Base-by-base conservation (phyloP, 1,284 basidiomycete genomes). In the Ustanciosporium gigantosporum region DNA sequence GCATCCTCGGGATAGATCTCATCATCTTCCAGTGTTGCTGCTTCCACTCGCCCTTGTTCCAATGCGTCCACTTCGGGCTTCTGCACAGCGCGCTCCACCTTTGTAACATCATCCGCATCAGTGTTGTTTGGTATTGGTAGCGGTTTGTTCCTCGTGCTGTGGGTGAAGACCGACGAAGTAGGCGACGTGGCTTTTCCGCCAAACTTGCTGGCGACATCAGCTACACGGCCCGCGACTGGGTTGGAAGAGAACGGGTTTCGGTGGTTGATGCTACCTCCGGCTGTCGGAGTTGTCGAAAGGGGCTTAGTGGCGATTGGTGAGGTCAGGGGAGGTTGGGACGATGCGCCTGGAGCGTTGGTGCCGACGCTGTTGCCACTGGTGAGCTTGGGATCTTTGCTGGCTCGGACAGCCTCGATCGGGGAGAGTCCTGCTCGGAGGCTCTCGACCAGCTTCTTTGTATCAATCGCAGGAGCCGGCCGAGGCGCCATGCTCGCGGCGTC, bases 1-100 rank as follows among this genome's bases (percentile, higher is more conserved):
- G 70, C 68, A 29, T 73, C 70, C 36, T 73, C 70, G 1, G 70
- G 70, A 31, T 68, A 68, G 29, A 73, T 68, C 23, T 69, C 67
- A 25, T 70, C 70, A 1, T 34, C 23, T 15, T 66, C 59, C n/a
- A n/a, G n/a, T n/a, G n/a, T n/a, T n/a, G n/a, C n/a, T n/a, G n/a
- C n/a, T n/a, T n/a, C n/a, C n/a, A n/a, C n/a, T n/a, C n/a, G n/a
- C n/a, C n/a, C n/a, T 9, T 29, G 11, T 9, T 29, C 27, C 27
- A 29, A n/a, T n/a, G 27, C 27, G 19, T 56, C 52, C 7, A 39
- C 27, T n/a, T 9, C 9, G 27, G 9, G 27, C n/a, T 9, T n/a
- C 11, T n/a, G 27, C 27, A n/a, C 11, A 9, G 27, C 27, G 11
- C 11, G 9, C 27, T 29, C 27, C 11, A n/a, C 9, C 8, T 35